Evolutionary conservation across 192 early-diverging fungal species (phyloP), one percentile per base, ranked within the genome.

Genomic region (Coemansia sp.): DNA sequence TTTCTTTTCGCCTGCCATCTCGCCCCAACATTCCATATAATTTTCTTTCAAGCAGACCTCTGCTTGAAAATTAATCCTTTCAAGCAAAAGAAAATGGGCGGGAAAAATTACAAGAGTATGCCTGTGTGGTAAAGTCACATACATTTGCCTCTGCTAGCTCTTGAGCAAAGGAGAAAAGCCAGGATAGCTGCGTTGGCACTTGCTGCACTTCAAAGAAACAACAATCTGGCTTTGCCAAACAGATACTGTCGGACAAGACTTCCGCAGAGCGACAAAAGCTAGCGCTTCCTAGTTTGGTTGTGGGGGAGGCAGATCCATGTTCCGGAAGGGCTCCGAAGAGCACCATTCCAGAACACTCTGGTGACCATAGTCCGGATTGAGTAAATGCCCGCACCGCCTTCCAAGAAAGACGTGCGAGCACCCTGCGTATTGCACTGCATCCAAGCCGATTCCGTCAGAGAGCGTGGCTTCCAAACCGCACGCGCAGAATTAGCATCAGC

Each of bases 401-500:
- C 49, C 49, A 51, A 10, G 21, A 18, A 20, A 20, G 17, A 20
- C 18, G 18, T 10, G 21, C 49, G 18, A 21, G 17, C 49, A 51
- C 49, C 49, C 49, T 51, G 49, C 49, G 49, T 51, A 51, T 51
- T 51, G 49, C 49, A 51, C 49, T 51, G 49, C 49, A 51, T 51
- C 49, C 49, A 51, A 51, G 17, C 20, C 49, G 21, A 18, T 51
- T 51, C 49, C 49, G 49, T 51, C 49, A 51, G 49, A 51, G 49
- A 51, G 49, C 49, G 49, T 51, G 1, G 18, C 21, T 51, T 24
- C 21, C 49, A 51, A 51, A 51, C 49, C 49, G 20, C 49, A 51
- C 18, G 17, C 17, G 49, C 18, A 18, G 21, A 51, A 51, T 51
- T 51, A 51, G 49, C 49, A 51, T 51, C 49, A 51, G 49, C 49